Conservation (phyloP, 2,329 filamentous ascomycete species). For the Neobulgaria alba region DNA sequence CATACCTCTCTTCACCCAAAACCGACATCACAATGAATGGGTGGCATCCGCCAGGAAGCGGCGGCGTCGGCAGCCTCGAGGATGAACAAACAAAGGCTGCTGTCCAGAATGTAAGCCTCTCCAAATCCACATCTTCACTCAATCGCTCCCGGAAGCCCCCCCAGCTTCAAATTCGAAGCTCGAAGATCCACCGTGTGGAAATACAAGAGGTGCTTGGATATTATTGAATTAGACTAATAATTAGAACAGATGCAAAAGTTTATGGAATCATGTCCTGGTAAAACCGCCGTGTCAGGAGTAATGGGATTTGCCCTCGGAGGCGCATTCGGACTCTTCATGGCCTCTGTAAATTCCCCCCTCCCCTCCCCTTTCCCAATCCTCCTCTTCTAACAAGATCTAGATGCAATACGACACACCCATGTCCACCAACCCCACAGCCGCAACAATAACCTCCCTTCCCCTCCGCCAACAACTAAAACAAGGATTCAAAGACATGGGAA, state of each 20-base stretch:
- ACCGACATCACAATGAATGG: neutral
- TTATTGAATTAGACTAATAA: neutral
- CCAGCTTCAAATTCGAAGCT: neutral
- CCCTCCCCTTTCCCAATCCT: neutral
- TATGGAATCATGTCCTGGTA: slow-evolving; percentile 89
- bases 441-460: slow-evolving; percentile 55
- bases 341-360: slow-evolving; percentile 58
- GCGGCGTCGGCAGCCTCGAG: neutral
- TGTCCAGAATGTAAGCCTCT: slow-evolving; percentile 24
- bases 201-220: neutral
- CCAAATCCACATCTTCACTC: neutral
- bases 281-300: slow-evolving; percentile 80
- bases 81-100: slow-evolving; percentile 26
- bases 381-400: slow-evolving; percentile 36
- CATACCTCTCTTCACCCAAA: neutral
- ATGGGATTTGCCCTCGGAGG: slow-evolving; percentile 94
- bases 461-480: slow-evolving; percentile 72
- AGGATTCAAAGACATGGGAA: slow-evolving; percentile 94
- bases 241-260: slow-evolving; percentile 26
- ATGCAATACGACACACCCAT: slow-evolving; percentile 98
- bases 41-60: too few species aligned
- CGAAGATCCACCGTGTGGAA: too few species aligned
- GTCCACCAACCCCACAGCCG: slow-evolving; percentile 32
- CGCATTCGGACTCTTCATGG: slow-evolving; percentile 96
- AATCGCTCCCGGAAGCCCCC: neutral